These are phyloP conservation scores for Clavispora santaluciae DNA, from an alignment of 805 yeast genomes.

Conservation along the genomic window DNA sequence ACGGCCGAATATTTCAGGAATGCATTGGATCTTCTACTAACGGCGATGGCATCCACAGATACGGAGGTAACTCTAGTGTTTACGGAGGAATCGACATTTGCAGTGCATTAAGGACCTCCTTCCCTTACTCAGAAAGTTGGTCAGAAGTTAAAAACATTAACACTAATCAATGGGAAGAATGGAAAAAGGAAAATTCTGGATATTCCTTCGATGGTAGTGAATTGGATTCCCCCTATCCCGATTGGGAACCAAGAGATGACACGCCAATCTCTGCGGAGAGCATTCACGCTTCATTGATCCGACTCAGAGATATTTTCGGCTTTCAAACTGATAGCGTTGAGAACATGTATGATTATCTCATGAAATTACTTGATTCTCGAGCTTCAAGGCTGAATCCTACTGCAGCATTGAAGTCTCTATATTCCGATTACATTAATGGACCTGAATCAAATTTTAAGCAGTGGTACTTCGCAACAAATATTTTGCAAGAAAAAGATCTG, in stretches of 20 bases:
- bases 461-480: conserved; percentile 73
- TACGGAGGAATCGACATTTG: not conserved
- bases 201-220: not conserved
- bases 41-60: not conserved
- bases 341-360: conserved; percentile 51
- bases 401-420: conserved; percentile 54
- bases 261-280: conserved; percentile 49
- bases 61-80: not conserved
- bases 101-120: not conserved
- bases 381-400: conserved; percentile 58
- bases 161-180: not conserved
- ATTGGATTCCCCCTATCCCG: conserved; percentile 38
- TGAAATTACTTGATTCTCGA: conserved; percentile 15
- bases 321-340: conserved; percentile 63
- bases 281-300: conserved; percentile 53
- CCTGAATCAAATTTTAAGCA: conserved; percentile 60
- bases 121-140: not conserved
- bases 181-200: not conserved
- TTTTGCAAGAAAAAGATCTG: too few relatives aligned
- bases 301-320: conserved; percentile 53
- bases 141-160: not conserved
- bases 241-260: conserved; percentile 41
- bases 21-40: too few relatives aligned
- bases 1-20: too few relatives aligned
- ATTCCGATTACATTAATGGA: conserved; percentile 76